phyloP scores from a whole-genome alignment of 371 early-diverging fungal species.

The Encephalitozoon romaleae region DNA sequence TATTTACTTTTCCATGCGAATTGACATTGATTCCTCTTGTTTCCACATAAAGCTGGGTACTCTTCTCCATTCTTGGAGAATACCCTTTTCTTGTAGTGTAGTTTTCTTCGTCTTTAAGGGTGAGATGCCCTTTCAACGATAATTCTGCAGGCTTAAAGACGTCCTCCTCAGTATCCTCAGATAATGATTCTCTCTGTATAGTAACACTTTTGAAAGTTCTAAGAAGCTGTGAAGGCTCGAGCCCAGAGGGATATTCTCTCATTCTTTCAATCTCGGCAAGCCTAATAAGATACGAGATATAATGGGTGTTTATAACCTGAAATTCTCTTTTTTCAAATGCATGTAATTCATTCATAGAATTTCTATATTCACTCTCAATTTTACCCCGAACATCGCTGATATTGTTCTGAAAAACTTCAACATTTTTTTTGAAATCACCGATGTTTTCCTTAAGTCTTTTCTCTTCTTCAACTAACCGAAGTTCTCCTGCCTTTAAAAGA shows the following conservation, averaged over 20 bases:
- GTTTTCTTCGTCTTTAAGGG: slow-evolving; percentile 6
- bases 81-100: slow-evolving; percentile 8
- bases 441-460: slow-evolving; percentile 21
- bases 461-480: slow-evolving; percentile 31
- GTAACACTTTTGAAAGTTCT: slow-evolving; percentile 46
- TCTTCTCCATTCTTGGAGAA: slow-evolving; percentile 31
- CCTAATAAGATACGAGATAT: slow-evolving; percentile 41
- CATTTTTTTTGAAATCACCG: slow-evolving; percentile 4
- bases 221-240: slow-evolving; percentile 56
- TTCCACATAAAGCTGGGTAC: slow-evolving; percentile 31
- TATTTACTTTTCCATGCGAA: not conserved
- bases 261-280: slow-evolving; percentile 27
- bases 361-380: slow-evolving; percentile 54
- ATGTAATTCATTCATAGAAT: slow-evolving; percentile 34
- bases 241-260: slow-evolving; percentile 37
- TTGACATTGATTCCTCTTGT: slow-evolving; percentile 22
- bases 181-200: slow-evolving; percentile 22
- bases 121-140: slow-evolving; percentile 23
- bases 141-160: slow-evolving; percentile 7
- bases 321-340: slow-evolving; percentile 48
- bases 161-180: not conserved
- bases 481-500: not conserved
- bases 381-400: slow-evolving; percentile 24
- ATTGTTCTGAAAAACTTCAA: slow-evolving; percentile 26
- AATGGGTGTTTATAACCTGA: slow-evolving; percentile 56